Conservation (phyloP, 495 filamentous ascomycete genomes). For the Neurospora terricola region DNA sequence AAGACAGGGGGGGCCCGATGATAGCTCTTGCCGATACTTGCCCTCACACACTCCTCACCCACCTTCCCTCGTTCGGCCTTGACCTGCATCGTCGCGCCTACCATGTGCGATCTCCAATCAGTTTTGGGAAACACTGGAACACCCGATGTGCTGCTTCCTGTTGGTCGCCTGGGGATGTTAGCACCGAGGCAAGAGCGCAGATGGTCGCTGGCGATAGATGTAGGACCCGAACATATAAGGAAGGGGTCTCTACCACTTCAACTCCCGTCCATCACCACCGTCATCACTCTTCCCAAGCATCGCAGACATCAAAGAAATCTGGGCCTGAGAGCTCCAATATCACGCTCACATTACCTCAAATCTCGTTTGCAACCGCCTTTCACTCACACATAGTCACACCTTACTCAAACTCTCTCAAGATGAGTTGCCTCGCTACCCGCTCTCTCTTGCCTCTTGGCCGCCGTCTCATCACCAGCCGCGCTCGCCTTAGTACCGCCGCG, state of each 20-base stretch:
- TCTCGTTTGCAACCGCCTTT: not conserved
- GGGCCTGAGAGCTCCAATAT: not conserved
- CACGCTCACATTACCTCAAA: not conserved
- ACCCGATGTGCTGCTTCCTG: not conserved
- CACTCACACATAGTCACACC: not conserved
- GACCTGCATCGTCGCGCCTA: not conserved
- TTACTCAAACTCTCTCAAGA: not conserved
- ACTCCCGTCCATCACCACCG: not conserved
- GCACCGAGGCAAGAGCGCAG: not conserved
- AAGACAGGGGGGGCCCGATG: not conserved
- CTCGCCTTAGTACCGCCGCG: slow-evolving; percentile 9
- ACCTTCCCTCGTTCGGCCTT: not conserved
- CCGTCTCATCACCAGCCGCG: not conserved
- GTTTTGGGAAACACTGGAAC: not conserved
- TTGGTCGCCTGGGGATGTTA: not conserved
- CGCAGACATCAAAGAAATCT: not conserved
- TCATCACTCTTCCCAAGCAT: not conserved
- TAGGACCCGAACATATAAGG: not conserved
- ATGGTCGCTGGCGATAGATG: not conserved
- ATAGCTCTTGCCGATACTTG: not conserved
- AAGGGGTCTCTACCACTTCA: not conserved
- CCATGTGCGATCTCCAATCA: not conserved
- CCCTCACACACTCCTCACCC: not conserved
- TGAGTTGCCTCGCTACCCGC: slow-evolving; percentile 2
- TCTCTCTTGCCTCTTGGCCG: slow-evolving; percentile 1